Base-by-base conservation (phyloP, 108 stramenopile species). In the Pseudonitzschia pungens region DNA sequence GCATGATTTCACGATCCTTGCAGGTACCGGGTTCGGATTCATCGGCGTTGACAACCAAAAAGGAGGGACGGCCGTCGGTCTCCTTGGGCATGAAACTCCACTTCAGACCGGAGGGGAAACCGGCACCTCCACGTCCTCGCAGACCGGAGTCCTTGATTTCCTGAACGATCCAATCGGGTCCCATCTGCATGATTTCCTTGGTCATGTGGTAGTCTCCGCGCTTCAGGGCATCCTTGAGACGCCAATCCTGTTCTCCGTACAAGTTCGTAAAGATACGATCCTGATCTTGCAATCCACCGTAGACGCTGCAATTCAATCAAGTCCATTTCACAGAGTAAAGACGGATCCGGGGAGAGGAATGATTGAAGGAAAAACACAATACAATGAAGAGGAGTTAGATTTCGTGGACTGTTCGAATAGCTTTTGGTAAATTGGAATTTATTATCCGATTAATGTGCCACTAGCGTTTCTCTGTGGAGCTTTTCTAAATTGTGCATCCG, bases 31-130 rank as follows among this genome's bases (percentile, higher is more conserved):
- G 99, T 82, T 99, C 99, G 43, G 84, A 86, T 87, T 99, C 99
- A 75, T 99, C 99, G 54, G 99, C 99, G 83, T 99, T 99, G 26
- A 99, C 97, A 18, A 99, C 97, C 51, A 99, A 81, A 80, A 99
- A 99, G 43, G 85, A 89, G 5, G 99, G 99, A 27, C 99, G 88
- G 29, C 99, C 99, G 73, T 99, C 98, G 24, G 89, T 96, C 60
- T 91, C 86, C 91, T 99, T 99, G 83, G 99, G 99, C 99, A 99
- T 99, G 81, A 99, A 99, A 63, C 88, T 91, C 99, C 99, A 99
- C 93, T 99, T 99, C 41, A 99, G 89, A 20, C 99, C 99, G 0
- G 95, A 96, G 16, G 99, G 99, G 70, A 98, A 98, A 0, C 98
- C 98, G 21, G 98, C 98, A 11, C 99, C 99, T 11, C 99, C 99